Evolutionary conservation across 768 basidiomycete species (phyloP).

Genomic region (Boletus vinaceobasis): DNA sequence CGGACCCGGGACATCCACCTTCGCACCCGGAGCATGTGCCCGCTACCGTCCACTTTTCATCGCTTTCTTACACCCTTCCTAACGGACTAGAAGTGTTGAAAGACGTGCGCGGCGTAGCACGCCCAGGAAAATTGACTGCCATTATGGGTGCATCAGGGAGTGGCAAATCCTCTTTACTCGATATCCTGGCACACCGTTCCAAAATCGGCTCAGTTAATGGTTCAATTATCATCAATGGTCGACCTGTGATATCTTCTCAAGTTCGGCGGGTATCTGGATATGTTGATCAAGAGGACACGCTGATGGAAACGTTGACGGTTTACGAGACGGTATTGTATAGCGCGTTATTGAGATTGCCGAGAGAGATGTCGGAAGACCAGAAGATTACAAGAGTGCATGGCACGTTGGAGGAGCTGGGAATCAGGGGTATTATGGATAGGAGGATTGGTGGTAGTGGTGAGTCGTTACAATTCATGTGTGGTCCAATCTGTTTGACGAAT

Average conservation of each 20-base stretch:
- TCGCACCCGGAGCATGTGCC: constrained; percentile 79
- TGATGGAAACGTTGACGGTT: constrained; percentile 96
- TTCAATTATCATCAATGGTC: constrained; percentile 80
- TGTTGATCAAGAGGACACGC: constrained; percentile 97
- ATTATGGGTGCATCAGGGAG: constrained; percentile 98
- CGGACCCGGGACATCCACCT: constrained; percentile 63
- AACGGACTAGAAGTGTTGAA: constrained; percentile 67
- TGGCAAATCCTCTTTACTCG: constrained; percentile 94
- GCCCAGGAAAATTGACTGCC: constrained; percentile 88
- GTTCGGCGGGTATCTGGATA: constrained; percentile 90
- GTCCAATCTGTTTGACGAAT: background rate
- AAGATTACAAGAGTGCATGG: constrained; percentile 93
- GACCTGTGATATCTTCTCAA: constrained; percentile 65
- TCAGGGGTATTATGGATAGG: constrained; percentile 83
- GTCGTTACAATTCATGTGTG: constrained; percentile 19
- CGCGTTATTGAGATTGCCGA: constrained; percentile 81
- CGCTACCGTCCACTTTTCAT: constrained; percentile 86
- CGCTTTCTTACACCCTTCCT: constrained; percentile 73
- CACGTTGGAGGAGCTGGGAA: constrained; percentile 95
- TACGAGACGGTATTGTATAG: constrained; percentile 97
- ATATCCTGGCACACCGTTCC: constrained; percentile 87
- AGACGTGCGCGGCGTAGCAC: constrained; percentile 75
- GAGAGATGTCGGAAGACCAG: constrained; percentile 94
- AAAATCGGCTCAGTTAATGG: constrained; percentile 79
- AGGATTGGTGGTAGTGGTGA: constrained; percentile 84